Evolutionary conservation across 1,284 basidiomycete species (phyloP), one percentile per base, ranked within the genome.

Genomic region (Mycena sp.): DNA sequence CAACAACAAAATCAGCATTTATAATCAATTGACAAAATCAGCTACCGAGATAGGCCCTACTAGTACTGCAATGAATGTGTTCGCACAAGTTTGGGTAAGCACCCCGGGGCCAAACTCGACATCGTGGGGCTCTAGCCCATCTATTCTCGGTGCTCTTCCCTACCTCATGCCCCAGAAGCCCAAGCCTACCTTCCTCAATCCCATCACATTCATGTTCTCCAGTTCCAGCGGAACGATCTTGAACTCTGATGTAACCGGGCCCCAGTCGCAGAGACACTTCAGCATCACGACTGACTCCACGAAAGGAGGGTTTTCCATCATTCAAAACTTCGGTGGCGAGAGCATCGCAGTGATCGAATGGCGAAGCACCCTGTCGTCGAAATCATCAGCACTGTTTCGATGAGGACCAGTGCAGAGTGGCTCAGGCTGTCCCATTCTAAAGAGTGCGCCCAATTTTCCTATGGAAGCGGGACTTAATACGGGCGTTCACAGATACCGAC

Each of bases 301-400:
- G 21, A 50, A 59, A 0, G 25, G 40, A 12, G 62, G 62, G 11
- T 70, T 67, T 43, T 68, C 70, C 5, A 23, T 71, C 25, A 48
- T 71, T 26, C 61, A 71, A 54, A 67, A 68, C n/a, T n/a, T 54
- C 1, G 58, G 62, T 16, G 54, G 54, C 11, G 61, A 63, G 46
- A 62, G 49, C 19, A 54, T 69, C 35, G 65, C n/a, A n/a, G n/a
- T n/a, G n/a, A 58, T 71, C 41, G 67, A 69, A 26, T 71, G 70
- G 70, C 65, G 25, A 48, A 46, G 43, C 62, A 59, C 21, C 62
- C 62, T 28, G 51, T 58, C 3, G 46, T 63, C 23, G 62, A 63
- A 49, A 44, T 63, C 17, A 28, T 16, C 30, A 52, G 52, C 26
- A 6, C 49, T 16, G 44, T 63, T 10, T 50, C 56, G 14, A 63